phyloP scores from a whole-genome alignment of 1,139 yeast genomes.

The Candida sp. region DNA sequence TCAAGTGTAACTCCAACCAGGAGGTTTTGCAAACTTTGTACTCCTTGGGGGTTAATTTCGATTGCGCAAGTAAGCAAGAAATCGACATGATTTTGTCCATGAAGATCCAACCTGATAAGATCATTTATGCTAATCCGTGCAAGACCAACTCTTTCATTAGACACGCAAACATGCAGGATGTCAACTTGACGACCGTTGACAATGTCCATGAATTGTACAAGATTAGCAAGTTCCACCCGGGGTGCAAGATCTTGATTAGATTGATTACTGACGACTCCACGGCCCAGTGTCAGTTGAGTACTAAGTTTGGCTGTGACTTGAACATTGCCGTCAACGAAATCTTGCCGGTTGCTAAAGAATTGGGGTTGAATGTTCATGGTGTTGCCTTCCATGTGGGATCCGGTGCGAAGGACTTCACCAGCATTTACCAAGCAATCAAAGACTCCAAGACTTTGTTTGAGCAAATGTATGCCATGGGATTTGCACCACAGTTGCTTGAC shows the following conservation, averaged over 20 bases:
- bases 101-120: slow-evolving; percentile 67
- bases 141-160: slow-evolving; percentile 83
- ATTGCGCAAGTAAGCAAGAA: slow-evolving; percentile 92
- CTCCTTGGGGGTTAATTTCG: slow-evolving; percentile 75
- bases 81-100: slow-evolving; percentile 66
- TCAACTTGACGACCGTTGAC: slow-evolving; percentile 87
- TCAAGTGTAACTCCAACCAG: slow-evolving; percentile 86
- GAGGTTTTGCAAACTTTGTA: slow-evolving; percentile 63
- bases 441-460: slow-evolving; percentile 80
- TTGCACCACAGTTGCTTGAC: slow-evolving; percentile 63
- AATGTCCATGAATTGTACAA: slow-evolving; percentile 85
- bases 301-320: slow-evolving; percentile 87
- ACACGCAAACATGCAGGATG: slow-evolving; percentile 59
- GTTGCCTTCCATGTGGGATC: slow-evolving; percentile 98
- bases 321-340: slow-evolving; percentile 54
- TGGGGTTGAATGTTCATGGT: slow-evolving; percentile 73
- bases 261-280: slow-evolving; percentile 90
- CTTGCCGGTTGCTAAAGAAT: slow-evolving; percentile 62
- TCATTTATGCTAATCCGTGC: slow-evolving; percentile 95
- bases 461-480: slow-evolving; percentile 51
- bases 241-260: slow-evolving; percentile 72
- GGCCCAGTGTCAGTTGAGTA: slow-evolving; percentile 86
- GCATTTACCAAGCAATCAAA: slow-evolving; percentile 71
- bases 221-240: slow-evolving; percentile 69
- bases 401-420: slow-evolving; percentile 79